Evolutionary conservation across 2,329 filamentous ascomycete species (phyloP).

Genomic region (Pseudopyrenochaeta lycopersici): DNA sequence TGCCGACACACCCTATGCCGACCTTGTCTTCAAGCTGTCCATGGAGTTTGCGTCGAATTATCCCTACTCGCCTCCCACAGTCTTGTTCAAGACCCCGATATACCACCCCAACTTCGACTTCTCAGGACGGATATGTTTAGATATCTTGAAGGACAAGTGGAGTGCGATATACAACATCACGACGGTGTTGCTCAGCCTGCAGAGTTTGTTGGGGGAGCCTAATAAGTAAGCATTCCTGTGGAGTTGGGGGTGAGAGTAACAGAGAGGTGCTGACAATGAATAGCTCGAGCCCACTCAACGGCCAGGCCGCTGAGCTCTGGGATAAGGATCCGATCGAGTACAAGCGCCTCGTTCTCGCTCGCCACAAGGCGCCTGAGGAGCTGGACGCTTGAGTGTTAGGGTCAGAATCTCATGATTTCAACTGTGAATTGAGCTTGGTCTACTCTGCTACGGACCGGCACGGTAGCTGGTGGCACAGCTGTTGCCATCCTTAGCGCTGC

Average conservation of each 20-base stretch:
- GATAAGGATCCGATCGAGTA: slow-evolving; percentile 88
- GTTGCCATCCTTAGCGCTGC: slow-evolving; percentile 5
- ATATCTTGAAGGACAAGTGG: slow-evolving; percentile 99
- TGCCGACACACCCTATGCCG: slow-evolving; percentile 87
- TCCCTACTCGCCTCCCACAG: slow-evolving; percentile 87
- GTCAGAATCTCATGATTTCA: not conserved
- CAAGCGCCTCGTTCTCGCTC: slow-evolving; percentile 75
- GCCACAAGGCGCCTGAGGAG: slow-evolving; percentile 64
- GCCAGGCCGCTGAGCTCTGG: slow-evolving; percentile 95
- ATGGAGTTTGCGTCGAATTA: slow-evolving; percentile 93
- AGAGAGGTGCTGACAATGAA: slow-evolving; percentile 13
- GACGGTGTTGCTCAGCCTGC: slow-evolving; percentile 89
- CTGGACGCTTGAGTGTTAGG: slow-evolving; percentile 34
- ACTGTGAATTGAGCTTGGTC: slow-evolving; percentile 8
- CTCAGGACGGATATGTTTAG: slow-evolving; percentile 93
- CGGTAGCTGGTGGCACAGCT: slow-evolving; percentile 7
- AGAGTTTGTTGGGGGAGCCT: slow-evolving; percentile 93
- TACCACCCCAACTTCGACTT: slow-evolving; percentile 99
- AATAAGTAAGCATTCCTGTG: slow-evolving; percentile 78
- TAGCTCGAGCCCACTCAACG: slow-evolving; percentile 92
- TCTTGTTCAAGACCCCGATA: slow-evolving; percentile 97
- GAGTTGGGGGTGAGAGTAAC: not conserved
- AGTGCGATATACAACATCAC: slow-evolving; percentile 97
- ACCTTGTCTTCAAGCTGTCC: slow-evolving; percentile 88
- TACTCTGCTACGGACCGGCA: slow-evolving; percentile 8